Evolutionary conservation across 78 protist genomes (phyloP).

Genomic region (Abeoforma whisleri): DNA sequence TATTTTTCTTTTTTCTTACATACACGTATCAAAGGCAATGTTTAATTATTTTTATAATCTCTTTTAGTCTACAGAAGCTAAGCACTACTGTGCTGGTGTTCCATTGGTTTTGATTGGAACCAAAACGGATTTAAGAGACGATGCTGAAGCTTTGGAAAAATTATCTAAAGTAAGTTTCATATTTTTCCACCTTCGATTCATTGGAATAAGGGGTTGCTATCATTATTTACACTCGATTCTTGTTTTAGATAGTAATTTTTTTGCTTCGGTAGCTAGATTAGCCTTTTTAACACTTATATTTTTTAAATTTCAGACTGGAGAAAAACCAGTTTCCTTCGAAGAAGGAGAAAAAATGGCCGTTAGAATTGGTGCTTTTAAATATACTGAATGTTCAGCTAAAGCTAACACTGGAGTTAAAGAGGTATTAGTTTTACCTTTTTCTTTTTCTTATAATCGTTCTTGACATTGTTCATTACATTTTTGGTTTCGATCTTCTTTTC

Average conservation of each 20-base stretch:
- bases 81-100: conserved; percentile 39
- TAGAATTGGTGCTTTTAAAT: conserved; percentile 61
- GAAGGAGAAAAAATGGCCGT: conserved; percentile 50
- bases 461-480: neutral
- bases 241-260: too few relatives aligned
- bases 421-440: conserved; percentile 71
- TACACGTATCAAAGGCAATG: too few relatives aligned
- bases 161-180: neutral
- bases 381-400: conserved; percentile 83
- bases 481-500: neutral
- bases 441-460: neutral
- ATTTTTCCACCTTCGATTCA: too few relatives aligned
- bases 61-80: conserved; percentile 29
- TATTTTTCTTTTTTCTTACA: too few relatives aligned
- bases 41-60: neutral
- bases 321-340: conserved; percentile 3
- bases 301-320: neutral
- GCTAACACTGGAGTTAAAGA: conserved; percentile 66
- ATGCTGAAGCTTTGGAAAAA: neutral
- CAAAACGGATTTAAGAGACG: conserved; percentile 44
- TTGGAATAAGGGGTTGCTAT: too few relatives aligned
- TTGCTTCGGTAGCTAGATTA: too few relatives aligned
- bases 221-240: conserved; percentile 22
- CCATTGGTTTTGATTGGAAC: conserved; percentile 48
- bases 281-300: too few relatives aligned